Conservation (phyloP, 2,329 filamentous ascomycete species). For the Botrytis pseudocinerea region DNA sequence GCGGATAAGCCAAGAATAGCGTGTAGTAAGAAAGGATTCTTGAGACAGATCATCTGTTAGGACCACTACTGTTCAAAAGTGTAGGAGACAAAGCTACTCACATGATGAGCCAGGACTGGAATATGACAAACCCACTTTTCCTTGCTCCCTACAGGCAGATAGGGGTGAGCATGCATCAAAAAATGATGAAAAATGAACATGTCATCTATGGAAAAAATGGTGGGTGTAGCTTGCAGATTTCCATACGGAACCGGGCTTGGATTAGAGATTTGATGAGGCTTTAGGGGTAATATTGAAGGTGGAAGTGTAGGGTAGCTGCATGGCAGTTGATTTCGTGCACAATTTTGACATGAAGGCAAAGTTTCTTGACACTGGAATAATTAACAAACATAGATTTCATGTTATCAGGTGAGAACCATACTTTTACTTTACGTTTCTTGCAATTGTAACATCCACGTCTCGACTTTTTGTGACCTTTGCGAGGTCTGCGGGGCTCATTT, state of each 20-base stretch:
- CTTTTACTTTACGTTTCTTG: slow-evolving; percentile 11
- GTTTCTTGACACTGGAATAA: slow-evolving; percentile 7
- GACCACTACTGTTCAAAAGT: not conserved
- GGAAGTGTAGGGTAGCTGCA: not conserved
- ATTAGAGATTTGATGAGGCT: not conserved
- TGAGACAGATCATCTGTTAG: not conserved
- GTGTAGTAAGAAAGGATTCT: slow-evolving; percentile 4
- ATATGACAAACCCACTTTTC: not conserved
- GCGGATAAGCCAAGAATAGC: slow-evolving; percentile 7
- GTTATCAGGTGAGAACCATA: not conserved
- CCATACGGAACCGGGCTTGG: not conserved
- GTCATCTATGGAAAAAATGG: not conserved
- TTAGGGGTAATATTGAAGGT: not conserved
- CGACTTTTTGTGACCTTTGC: slow-evolving; percentile 12
- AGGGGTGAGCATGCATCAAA: not conserved
- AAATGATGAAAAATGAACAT: slow-evolving; percentile 18
- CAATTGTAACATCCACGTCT: slow-evolving; percentile 13
- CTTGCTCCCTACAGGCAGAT: not conserved
- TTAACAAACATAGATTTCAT: not conserved
- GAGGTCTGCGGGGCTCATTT: not conserved
- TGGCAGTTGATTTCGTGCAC: not conserved
- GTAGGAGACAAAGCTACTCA: not conserved
- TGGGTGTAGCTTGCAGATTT: not conserved
- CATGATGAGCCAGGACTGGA: slow-evolving; percentile 9
- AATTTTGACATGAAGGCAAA: slow-evolving; percentile 5